Evolutionary conservation across 805 yeast genomes (phyloP).

Genomic region (Lipomyces kockii): DNA sequence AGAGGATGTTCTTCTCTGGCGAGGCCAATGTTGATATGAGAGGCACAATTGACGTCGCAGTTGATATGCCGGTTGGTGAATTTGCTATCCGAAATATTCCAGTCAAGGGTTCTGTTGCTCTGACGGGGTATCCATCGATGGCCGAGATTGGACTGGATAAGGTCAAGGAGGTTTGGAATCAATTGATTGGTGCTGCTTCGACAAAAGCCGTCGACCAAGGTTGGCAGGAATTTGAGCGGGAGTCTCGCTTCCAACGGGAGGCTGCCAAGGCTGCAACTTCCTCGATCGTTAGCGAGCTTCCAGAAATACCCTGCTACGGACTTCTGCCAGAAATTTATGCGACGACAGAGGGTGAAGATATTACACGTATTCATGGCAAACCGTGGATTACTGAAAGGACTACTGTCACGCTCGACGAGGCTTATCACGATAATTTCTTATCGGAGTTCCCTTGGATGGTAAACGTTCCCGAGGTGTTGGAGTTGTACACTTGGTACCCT

Average conservation of each 20-base stretch:
- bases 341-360: too few relatives aligned
- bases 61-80: conserved; percentile 32
- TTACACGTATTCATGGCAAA: too few relatives aligned
- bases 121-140: conserved; percentile 8
- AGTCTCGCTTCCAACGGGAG: background rate
- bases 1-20: conserved; percentile 32
- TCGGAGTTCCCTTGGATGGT: background rate
- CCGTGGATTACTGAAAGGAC: background rate
- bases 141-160: background rate
- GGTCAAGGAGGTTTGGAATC: background rate
- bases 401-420: background rate
- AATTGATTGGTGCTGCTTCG: background rate
- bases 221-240: background rate
- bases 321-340: too few relatives aligned
- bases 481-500: background rate
- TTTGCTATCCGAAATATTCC: conserved; percentile 32
- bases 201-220: background rate
- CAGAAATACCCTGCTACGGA: too few relatives aligned
- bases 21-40: conserved; percentile 32
- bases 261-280: background rate
- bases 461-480: background rate
- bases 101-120: conserved; percentile 30
- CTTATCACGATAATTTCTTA: background rate
- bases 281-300: background rate
- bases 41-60: conserved; percentile 35